phyloP scores from a whole-genome alignment of 192 early-diverging fungal genomes.

The Coemansia erecta region DNA sequence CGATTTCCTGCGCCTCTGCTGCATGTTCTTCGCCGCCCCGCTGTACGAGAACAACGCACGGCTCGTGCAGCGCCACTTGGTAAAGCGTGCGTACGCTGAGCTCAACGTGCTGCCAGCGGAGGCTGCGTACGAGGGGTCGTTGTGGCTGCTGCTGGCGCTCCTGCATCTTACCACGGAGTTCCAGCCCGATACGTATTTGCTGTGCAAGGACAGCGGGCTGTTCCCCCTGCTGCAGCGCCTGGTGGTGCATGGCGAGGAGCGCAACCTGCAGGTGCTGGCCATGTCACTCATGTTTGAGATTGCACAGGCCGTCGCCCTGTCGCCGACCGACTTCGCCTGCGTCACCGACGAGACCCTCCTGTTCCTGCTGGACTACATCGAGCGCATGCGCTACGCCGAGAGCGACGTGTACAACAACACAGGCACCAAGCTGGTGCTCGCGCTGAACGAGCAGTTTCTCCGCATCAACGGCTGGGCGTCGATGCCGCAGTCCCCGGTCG shows the following conservation, averaged over 20 bases:
- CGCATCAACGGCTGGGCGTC: constrained; percentile 11
- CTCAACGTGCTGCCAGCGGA: constrained; percentile 19
- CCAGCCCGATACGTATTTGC: constrained; percentile 35
- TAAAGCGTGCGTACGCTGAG: constrained; percentile 48
- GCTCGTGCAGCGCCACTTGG: constrained; percentile 49
- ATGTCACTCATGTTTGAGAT: constrained; percentile 56
- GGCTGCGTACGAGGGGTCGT: constrained; percentile 20
- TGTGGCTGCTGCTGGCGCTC: constrained; percentile 47
- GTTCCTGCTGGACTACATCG: constrained; percentile 47
- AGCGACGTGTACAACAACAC: constrained; percentile 54
- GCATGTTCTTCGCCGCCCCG: constrained; percentile 53
- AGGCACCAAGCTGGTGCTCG: constrained; percentile 50
- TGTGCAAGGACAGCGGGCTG: constrained; percentile 47
- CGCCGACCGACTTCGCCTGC: constrained; percentile 31
- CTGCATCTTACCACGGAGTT: constrained; percentile 47
- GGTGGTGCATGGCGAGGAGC: constrained; percentile 20
- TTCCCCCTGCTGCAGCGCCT: constrained; percentile 45
- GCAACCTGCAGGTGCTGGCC: constrained; percentile 40
- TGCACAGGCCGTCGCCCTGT: constrained; percentile 41
- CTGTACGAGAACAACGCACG: constrained; percentile 50
- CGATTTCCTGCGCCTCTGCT: constrained; percentile 44
- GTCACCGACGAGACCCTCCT: constrained; percentile 33
- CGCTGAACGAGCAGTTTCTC: constrained; percentile 48
- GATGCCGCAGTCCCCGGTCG: constrained; percentile 12
- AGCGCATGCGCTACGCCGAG: constrained; percentile 50